These are phyloP conservation scores for Pseudopyricularia javanii DNA, from an alignment of 2,329 filamentous ascomycete species.

Conservation along the genomic window DNA sequence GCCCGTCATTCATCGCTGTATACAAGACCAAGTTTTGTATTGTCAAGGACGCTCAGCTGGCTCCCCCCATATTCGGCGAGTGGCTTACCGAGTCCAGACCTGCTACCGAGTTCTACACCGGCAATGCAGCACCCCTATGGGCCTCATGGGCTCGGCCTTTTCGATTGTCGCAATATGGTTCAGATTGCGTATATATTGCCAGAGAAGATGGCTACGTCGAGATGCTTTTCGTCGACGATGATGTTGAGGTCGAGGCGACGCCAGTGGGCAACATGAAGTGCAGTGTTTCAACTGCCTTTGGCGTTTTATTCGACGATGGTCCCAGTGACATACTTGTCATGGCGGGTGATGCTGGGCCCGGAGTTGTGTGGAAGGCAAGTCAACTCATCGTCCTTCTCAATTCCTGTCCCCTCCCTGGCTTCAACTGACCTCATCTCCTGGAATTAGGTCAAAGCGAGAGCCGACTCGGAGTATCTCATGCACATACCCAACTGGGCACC, in stretches of 20 bases:
- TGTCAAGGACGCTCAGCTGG: slow-evolving; percentile 40
- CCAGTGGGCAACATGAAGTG: slow-evolving; percentile 33
- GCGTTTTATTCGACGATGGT: slow-evolving; percentile 54
- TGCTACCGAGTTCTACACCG: slow-evolving; percentile 33
- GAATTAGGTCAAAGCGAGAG: slow-evolving; percentile 38
- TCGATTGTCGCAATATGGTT: slow-evolving; percentile 49
- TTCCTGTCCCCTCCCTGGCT: neutral
- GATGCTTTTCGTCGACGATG: slow-evolving; percentile 55
- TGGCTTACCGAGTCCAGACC: slow-evolving; percentile 27
- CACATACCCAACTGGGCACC: slow-evolving; percentile 54
- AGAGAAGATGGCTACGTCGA: slow-evolving; percentile 77
- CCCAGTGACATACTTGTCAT: slow-evolving; percentile 64
- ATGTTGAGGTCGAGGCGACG: slow-evolving; percentile 33
- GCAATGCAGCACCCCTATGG: slow-evolving; percentile 49
- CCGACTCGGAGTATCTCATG: slow-evolving; percentile 40
- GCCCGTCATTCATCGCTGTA: slow-evolving; percentile 59
- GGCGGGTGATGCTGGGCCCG: slow-evolving; percentile 66
- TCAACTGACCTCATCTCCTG: neutral
- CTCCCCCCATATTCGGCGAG: slow-evolving; percentile 32
- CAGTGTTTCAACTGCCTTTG: slow-evolving; percentile 72
- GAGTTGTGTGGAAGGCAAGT: slow-evolving; percentile 61
- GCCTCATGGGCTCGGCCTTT: slow-evolving; percentile 73
- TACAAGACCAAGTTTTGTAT: slow-evolving; percentile 46
- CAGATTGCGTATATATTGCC: slow-evolving; percentile 75
- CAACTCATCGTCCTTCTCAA: neutral